Evolutionary conservation across 441 rosid species (phyloP).

Genomic region (Erodium moschatum): DNA sequence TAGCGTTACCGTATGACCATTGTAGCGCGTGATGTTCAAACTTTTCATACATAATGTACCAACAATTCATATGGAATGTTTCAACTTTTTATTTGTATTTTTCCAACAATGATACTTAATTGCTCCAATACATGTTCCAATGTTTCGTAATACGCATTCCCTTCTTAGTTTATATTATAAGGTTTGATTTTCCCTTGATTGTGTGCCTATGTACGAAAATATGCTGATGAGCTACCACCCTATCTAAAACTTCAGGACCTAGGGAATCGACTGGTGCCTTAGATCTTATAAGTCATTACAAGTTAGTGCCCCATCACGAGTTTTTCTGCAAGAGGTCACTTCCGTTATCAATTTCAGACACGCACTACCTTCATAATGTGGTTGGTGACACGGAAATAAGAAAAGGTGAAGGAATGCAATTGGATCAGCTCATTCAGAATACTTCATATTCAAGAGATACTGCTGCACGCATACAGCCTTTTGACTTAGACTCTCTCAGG

Average conservation of each 20-base stretch:
- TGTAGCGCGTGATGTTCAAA: too few species aligned
- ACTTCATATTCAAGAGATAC: conserved; percentile 37
- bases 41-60: too few species aligned
- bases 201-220: too few species aligned
- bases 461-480: conserved; percentile 49
- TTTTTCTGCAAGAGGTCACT: conserved; percentile 86
- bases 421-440: conserved; percentile 72
- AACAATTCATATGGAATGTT: too few species aligned
- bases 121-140: too few species aligned
- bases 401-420: conserved; percentile 83
- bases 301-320: conserved; percentile 70
- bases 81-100: too few species aligned
- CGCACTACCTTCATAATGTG: conserved; percentile 72
- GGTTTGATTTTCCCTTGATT: too few species aligned
- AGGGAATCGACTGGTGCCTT: conserved; percentile 79
- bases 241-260: conserved; percentile 39
- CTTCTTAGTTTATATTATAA: too few species aligned
- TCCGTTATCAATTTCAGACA: conserved; percentile 69
- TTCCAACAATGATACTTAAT: too few species aligned
- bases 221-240: not conserved
- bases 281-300: conserved; percentile 77
- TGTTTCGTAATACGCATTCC: too few species aligned
- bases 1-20: too few species aligned
- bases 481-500: conserved; percentile 62
- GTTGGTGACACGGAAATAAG: conserved; percentile 67